These are phyloP conservation scores for Bryoglossum gracile DNA, from an alignment of 495 filamentous ascomycete species.

Conservation along the genomic window DNA sequence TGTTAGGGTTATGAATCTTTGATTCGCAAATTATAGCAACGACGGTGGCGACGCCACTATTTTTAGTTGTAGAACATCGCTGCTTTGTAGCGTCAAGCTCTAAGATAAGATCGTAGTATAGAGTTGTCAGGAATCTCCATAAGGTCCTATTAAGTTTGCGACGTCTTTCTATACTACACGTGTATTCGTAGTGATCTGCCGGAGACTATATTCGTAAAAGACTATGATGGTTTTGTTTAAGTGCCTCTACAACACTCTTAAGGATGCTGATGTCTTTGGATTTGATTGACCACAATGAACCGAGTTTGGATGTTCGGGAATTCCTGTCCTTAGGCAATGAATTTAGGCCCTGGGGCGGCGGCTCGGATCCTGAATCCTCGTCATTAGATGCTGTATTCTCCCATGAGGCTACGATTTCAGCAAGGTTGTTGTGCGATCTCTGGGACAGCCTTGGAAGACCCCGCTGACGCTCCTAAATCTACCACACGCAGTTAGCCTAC, in stretches of 20 bases:
- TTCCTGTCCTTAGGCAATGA: slow-evolving; percentile 6
- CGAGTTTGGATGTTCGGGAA: slow-evolving; percentile 7
- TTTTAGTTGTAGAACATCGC: slow-evolving; percentile 5
- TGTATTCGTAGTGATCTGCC: slow-evolving; percentile 9
- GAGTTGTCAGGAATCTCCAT: slow-evolving; percentile 12
- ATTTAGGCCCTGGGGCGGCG: slow-evolving; percentile 4
- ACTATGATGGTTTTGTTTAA: slow-evolving; percentile 4
- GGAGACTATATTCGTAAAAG: slow-evolving; percentile 4
- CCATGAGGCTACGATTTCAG: slow-evolving; percentile 1
- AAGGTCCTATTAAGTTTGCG: slow-evolving; percentile 11
- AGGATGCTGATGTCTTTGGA: slow-evolving; percentile 12
- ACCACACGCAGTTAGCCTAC: not conserved
- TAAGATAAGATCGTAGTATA: slow-evolving; percentile 6
- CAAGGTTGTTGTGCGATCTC: slow-evolving; percentile 2
- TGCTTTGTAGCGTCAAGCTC: slow-evolving; percentile 10
- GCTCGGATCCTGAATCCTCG: slow-evolving; percentile 6
- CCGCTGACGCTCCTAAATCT: not conserved
- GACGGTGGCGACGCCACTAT: slow-evolving; percentile 6
- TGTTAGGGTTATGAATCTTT: slow-evolving; percentile 6
- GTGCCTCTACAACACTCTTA: slow-evolving; percentile 9
- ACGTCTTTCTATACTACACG: slow-evolving; percentile 6
- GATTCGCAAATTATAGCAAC: slow-evolving; percentile 4
- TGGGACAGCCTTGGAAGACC: not conserved
- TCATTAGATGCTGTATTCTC: slow-evolving; percentile 4
- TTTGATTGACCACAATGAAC: slow-evolving; percentile 7